Evolutionary conservation across 306 rosid genomes (phyloP), one percentile per base, ranked within the genome.

Genomic region (Prunus mongolica): DNA sequence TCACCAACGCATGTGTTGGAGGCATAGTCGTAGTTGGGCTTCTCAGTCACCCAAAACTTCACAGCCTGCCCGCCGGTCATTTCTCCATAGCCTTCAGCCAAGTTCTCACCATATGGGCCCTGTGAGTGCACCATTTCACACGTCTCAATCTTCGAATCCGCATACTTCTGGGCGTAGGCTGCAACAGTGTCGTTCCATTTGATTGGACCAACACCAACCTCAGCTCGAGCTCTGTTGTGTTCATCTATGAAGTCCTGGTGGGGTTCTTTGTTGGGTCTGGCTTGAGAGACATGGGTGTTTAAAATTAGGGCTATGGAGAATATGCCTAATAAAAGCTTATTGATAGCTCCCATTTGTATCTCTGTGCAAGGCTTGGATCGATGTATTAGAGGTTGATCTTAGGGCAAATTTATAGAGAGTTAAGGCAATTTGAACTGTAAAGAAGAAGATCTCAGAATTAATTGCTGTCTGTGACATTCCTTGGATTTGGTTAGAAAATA

Each of bases 91-190:
- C 88, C 88, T 69, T 79, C 88, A 0, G 93, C 91, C 1, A 89
- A n/a, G 58, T 86, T 85, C 83, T 91, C 95, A 0, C 93, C 96
- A 6, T 47, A 92, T 2, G 88, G 91, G 0, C 93, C 96, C 11
- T 11, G 12, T 0, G 97, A 92, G 76, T 92, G 93, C 45, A 80
- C 87, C 32, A 92, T n/a, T 2, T 75, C 47, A 75, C 96, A 92
- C 51, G 72, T 73, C 0, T 18, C 24, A 3, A 65, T 67, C 52
- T 77, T 85, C 2, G 5, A 0, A 3, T 74, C 18, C 0, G 93
- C 95, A 4, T 91, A 91, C 0, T 58, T 74, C 10, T 73, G 83
- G 8, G 97, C 95, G 5, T 91, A 89, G 57, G 72, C 81, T 25
- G 67, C 82, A 1, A 91, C 45, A 2, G 64, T 70, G 12, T 24